Evolutionary conservation across 2,329 filamentous ascomycete species (phyloP), one percentile per base, ranked within the genome.

Genomic region (Penicillium expansum): DNA sequence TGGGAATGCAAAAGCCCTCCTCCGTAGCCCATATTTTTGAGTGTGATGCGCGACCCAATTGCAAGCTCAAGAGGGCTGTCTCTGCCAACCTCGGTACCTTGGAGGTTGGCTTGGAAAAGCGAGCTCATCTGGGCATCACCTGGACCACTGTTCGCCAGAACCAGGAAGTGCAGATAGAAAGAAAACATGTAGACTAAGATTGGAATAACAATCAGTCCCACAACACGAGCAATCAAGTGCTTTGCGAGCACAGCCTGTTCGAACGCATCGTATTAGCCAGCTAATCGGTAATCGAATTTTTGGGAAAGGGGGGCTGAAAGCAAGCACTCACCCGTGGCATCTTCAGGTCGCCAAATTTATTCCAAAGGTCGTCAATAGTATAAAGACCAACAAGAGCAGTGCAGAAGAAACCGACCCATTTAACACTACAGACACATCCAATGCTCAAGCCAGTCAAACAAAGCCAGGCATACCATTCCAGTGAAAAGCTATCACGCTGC

Each of bases 101-200:
- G 88, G 37, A 99, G 83, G 72, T 99, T 99, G 47, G 95, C 94
- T 75, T 99, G 94, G 84, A 99, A 99, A 49, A 99, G 85, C 27
- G 94, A 99, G 79, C 92, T 97, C 94, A 99, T 99, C 77, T 99
- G 94, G n/a, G 94, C 94, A 79, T 99, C 94, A 53, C 94, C 94
- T 8, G 95, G 94, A 20, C 94, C 94, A 67, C 88, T 93, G 77
- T 91, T 93, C 75, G 95, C 91, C 57, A 99, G 84, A 61, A 99
- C 91, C 61, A 91, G 83, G 76, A 99, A 99, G 78, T 99, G 94
- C 52, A 96, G 78, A 67, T 90, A 95, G 75, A 99, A 99, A 42
- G 92, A 96, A 73, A 97, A 87, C 78, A 97, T 87, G 80, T 99
- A 99, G 68, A 99, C 91, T 57, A 93, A 79, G 70, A 95, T 81